Percentiles rank a stretch among this genome's conserved stretches.
Evolutionary conservation across 208 protist genomes (phyloP).

Genomic region (Leishmania guyanensis): DNA sequence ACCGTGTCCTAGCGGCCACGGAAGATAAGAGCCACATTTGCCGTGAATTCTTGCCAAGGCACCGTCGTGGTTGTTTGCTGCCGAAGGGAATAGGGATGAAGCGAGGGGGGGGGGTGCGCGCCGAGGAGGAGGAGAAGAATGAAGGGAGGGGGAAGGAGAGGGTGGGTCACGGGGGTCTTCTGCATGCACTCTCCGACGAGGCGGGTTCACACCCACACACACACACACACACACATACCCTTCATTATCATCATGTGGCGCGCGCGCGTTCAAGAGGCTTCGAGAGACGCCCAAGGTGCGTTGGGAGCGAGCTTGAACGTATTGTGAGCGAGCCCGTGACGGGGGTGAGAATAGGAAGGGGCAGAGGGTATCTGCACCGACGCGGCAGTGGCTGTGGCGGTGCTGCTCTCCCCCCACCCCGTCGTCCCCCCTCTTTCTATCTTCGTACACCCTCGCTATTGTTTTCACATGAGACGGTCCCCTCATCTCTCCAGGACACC

Average conservation of each 20-base stretch:
- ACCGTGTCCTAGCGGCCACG: background rate
- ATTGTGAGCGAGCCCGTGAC: background rate
- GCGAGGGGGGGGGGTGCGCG: background rate
- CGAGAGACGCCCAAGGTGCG: background rate
- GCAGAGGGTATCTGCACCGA: background rate
- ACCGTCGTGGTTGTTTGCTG: background rate
- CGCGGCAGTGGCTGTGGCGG: background rate
- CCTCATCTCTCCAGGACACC: background rate
- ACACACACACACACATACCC: background rate
- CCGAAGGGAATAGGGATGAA: background rate
- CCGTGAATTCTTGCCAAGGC: background rate
- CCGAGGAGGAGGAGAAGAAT: background rate
- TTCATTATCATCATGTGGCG: background rate
- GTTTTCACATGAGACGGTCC: background rate
- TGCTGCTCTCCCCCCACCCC: background rate
- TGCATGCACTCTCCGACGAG: background rate
- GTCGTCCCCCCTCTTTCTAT: background rate
- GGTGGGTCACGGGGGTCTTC: background rate
- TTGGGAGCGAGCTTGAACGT: background rate
- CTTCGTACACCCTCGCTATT: background rate
- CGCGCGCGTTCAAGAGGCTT: background rate
- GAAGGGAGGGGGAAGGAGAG: background rate
- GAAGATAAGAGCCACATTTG: slow-evolving; percentile 4
- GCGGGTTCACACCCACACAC: background rate
- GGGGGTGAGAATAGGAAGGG: background rate